Evolutionary conservation across 2,329 filamentous ascomycete genomes (phyloP), one percentile per base, ranked within the genome.

Genomic region (Pseudopithomyces chartarum): DNA sequence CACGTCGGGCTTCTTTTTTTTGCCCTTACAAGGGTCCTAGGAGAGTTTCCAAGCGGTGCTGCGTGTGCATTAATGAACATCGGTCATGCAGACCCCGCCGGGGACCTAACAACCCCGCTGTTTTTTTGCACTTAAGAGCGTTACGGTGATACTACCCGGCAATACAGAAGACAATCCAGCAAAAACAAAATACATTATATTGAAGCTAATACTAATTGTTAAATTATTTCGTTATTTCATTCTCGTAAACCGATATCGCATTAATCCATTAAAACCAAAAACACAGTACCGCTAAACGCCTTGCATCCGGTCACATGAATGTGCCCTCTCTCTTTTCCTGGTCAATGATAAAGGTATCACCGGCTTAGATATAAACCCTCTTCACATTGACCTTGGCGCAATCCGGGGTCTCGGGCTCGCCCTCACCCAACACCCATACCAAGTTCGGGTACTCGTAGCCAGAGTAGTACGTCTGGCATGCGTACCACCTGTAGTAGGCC

Each of bases 381-480:
- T 73, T 70, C 7, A 82, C 78, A 47, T 73, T 66, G 10, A 81
- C 78, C 52, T 74, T 75, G 17, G 71, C 63, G 66, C 80, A 82
- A 39, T 68, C 78, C 10, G 80, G 79, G 61, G 81, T 81, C 65
- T 82, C 70, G 6, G 80, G 78, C 56, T 68, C 62, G 6, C 42
- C 65, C 10, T 63, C 58, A 0, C 80, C 80, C 49, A 80, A 44
- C 2, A 71, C 73, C 78, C 79, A 82, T 32, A 70, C 73, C 44
- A 82, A 54, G 15, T 76, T 79, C n/a, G 61, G 59, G 60, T 82
- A 82, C 22, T 54, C 52, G 59, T 82, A 82, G n/a, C 65, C 70
- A 1, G 48, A 20, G 59, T 68, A 77, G 47, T 77, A 73, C 1
- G 79, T 82, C 39, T 70, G 61, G 62, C 81, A 83, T 4, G 76